Conservation (phyloP, 805 yeast species). For the Metschnikowia noctiluminum region DNA sequence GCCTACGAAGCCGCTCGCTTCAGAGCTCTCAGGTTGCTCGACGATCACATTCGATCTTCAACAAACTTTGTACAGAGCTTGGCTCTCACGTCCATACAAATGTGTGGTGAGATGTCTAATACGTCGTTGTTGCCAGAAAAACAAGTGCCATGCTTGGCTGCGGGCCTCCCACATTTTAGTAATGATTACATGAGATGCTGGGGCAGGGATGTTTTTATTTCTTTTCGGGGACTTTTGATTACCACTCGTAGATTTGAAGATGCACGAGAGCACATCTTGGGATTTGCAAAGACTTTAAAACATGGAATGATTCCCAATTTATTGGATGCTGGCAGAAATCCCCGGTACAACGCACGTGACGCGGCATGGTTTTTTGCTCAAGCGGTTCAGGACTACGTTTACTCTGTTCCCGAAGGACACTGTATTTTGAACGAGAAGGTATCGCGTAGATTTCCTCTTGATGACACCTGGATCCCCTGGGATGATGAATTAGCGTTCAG, state of each 20-base stretch:
- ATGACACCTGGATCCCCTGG: constrained; percentile 69
- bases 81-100: constrained; percentile 79
- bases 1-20: constrained; percentile 80
- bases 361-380: constrained; percentile 95
- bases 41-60: constrained; percentile 51
- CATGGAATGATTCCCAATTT: constrained; percentile 95
- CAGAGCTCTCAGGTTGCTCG: constrained; percentile 57
- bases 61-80: constrained; percentile 76
- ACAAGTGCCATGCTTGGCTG: constrained; percentile 77
- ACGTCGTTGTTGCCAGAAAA: constrained; percentile 71
- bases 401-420: constrained; percentile 64
- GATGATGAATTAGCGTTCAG: constrained; percentile 76
- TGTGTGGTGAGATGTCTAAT: constrained; percentile 70
- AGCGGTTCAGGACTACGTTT: constrained; percentile 79
- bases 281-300: constrained; percentile 85
- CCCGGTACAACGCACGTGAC: constrained; percentile 93
- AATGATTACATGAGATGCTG: constrained; percentile 92
- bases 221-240: constrained; percentile 76
- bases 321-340: constrained; percentile 89
- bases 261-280: constrained; percentile 77
- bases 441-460: constrained; percentile 81
- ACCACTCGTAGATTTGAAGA: constrained; percentile 76
- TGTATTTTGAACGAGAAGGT: constrained; percentile 67
- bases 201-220: constrained; percentile 95
- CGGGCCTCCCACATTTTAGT: constrained; percentile 94